Base-by-base conservation (phyloP, 2,329 filamentous ascomycete genomes). In the Polychaeton citri region DNA sequence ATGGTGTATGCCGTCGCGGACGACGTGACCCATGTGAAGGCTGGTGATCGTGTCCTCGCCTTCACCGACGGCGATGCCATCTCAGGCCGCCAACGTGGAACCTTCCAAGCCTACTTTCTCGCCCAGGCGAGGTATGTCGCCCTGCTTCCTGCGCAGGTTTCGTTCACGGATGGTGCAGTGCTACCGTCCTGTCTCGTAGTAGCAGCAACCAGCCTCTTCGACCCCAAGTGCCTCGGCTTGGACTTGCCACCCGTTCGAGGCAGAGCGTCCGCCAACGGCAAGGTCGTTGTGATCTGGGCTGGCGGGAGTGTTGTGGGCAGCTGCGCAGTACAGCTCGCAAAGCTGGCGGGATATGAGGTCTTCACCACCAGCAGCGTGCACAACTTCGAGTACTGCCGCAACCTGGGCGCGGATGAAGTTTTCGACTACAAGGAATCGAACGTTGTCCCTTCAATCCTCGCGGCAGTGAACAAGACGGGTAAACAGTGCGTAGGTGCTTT, bases 301-400 rank as follows among this genome's bases (percentile, higher is more conserved):
- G 69, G 66, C 1, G 61, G 61, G 7, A 66, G 66, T 10, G 70
- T 65, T 17, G 69, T 73, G 2, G 71, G 71, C 8, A 59, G 66
- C 37, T 68, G 60, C 41, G 55, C 59, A 0, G 51, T 73, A 13
- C 65, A 73, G 42, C 40, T 71, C 10, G 69, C 62, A 3, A 63
- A 65, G 0, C 63, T 67, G 7, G 68, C 66, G 15, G 52, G 52
- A 3, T 66, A 71, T 19, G 45, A 48, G 9, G 58, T 63, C 12
- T 46, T 61, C 17, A 51, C 54, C 1, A 61, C 59, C 0, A 51
- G 54, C 0, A 55, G 52, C 5, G 34, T 44, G 3, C 45, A 47
- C 32, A 57, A 58, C 10, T 66, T 72, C 41, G 59, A 50, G 2
- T 54, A 58, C 20, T 51, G 71, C n/a, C 50, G 45, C 31, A 44